A percentile compares a stretch with the other conserved stretches of the same genome.
Evolutionary conservation across 2,329 filamentous ascomycete genomes (phyloP).

Genomic region (Exutisphaerella laricina): DNA sequence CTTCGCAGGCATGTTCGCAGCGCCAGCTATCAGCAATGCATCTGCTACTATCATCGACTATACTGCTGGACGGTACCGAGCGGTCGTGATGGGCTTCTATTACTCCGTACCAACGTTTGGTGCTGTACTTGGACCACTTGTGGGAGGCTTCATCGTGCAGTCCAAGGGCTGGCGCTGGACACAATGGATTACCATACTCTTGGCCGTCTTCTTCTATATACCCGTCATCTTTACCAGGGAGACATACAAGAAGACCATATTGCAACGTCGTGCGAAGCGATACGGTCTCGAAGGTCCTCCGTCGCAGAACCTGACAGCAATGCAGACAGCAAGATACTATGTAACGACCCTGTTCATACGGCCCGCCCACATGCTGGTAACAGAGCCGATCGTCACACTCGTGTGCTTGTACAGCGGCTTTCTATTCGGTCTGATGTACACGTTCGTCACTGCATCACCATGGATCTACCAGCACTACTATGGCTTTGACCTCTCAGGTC

Average conservation of each 20-base stretch:
- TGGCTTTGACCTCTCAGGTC: conserved; percentile 24
- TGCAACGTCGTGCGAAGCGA: conserved; percentile 28
- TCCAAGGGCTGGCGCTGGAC: conserved; percentile 34
- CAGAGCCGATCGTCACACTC: conserved; percentile 40
- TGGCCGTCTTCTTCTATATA: conserved; percentile 28
- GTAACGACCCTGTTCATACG: conserved; percentile 24
- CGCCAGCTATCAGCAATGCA: conserved; percentile 31
- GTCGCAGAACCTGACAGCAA: neutral
- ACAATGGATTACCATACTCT: conserved; percentile 31
- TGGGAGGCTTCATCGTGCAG: conserved; percentile 33
- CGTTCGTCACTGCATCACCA: conserved; percentile 38
- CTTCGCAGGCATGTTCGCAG: conserved; percentile 45
- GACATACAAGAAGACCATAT: conserved; percentile 33
- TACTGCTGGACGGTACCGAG: conserved; percentile 27
- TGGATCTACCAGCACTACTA: conserved; percentile 32
- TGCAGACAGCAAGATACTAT: conserved; percentile 17
- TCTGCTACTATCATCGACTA: conserved; percentile 32
- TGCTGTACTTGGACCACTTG: conserved; percentile 36
- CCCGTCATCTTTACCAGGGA: conserved; percentile 27
- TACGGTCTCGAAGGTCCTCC: conserved; percentile 21
- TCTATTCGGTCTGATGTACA: conserved; percentile 38
- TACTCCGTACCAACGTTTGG: conserved; percentile 28
- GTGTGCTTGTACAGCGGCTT: conserved; percentile 40
- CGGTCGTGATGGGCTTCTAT: conserved; percentile 27
- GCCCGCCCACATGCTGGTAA: conserved; percentile 35